A percentile compares a stretch with the other conserved stretches of the same genome.
Conservation (phyloP, 2,329 filamentous ascomycete genomes). For the Verticillium isaacii region DNA sequence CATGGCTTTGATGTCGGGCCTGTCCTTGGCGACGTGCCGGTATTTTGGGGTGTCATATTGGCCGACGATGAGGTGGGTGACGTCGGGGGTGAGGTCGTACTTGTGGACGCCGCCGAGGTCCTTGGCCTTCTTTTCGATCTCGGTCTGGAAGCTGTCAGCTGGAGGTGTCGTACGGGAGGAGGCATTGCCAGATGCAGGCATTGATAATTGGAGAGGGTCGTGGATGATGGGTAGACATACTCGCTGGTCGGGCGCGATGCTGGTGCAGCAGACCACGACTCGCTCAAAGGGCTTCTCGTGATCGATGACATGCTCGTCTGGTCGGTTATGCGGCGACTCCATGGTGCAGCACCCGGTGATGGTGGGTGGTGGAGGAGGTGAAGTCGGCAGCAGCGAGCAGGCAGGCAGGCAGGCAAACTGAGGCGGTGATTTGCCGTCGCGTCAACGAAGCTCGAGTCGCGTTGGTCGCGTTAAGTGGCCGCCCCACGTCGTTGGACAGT, state of each 20-base stretch:
- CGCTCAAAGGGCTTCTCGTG: slow-evolving; percentile 61
- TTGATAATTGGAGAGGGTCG: not conserved
- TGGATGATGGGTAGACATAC: not conserved
- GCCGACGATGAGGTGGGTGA: slow-evolving; percentile 91
- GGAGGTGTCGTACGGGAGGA: not conserved
- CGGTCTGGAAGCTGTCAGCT: slow-evolving; percentile 28
- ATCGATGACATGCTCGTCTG: slow-evolving; percentile 34
- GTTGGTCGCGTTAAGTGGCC: not conserved
- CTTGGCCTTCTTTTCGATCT: slow-evolving; percentile 58
- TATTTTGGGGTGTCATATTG: slow-evolving; percentile 90
- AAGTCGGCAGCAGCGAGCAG: not conserved
- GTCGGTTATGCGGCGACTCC: not conserved
- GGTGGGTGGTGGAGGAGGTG: not conserved
- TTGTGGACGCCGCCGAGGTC: slow-evolving; percentile 86
- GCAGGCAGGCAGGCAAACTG: not conserved
- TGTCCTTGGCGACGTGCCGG: slow-evolving; percentile 85
- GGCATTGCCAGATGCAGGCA: not conserved
- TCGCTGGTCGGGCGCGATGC: slow-evolving; percentile 40
- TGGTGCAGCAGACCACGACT: slow-evolving; percentile 82
- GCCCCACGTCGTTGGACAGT: not conserved
- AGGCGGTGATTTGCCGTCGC: not conserved
- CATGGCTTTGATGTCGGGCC: slow-evolving; percentile 81
- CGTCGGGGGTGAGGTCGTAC: slow-evolving; percentile 90
- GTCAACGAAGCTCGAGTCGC: not conserved
- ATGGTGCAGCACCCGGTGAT: not conserved